Conservation (phyloP, 2,329 filamentous ascomycete genomes). For the Colletotrichum sp. region DNA sequence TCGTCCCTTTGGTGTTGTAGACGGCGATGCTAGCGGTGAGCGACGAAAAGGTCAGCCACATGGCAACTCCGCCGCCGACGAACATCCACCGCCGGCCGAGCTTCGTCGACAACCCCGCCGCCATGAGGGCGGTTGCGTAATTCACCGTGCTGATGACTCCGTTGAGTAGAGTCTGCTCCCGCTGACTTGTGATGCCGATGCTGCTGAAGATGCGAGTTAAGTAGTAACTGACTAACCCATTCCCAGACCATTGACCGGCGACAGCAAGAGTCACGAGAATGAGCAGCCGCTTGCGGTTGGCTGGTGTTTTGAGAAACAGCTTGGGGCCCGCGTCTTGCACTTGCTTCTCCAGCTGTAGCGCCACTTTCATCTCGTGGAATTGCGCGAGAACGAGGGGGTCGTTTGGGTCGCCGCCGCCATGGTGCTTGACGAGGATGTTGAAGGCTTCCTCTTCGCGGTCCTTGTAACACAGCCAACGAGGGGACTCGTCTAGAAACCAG, state of each 20-base stretch:
- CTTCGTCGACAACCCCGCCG: neutral
- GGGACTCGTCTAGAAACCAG: slow-evolving; percentile 30
- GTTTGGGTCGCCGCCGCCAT: slow-evolving; percentile 56
- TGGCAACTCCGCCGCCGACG: slow-evolving; percentile 23
- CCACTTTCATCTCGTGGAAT: slow-evolving; percentile 31
- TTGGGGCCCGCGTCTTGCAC: neutral
- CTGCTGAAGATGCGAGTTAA: slow-evolving; percentile 37
- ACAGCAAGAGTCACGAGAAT: slow-evolving; percentile 27
- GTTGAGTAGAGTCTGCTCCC: slow-evolving; percentile 44
- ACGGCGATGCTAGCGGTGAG: neutral
- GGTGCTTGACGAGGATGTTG: slow-evolving; percentile 40
- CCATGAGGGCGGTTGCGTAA: neutral
- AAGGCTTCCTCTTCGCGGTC: slow-evolving; percentile 35
- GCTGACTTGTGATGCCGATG: slow-evolving; percentile 31
- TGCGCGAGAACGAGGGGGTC: slow-evolving; percentile 54
- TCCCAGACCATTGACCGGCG: slow-evolving; percentile 31
- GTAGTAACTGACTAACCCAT: slow-evolving; percentile 41
- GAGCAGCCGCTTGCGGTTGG: slow-evolving; percentile 28
- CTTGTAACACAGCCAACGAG: slow-evolving; percentile 35
- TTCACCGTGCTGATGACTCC: slow-evolving; percentile 24
- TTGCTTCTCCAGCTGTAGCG: neutral
- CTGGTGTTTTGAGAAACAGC: slow-evolving; percentile 25
- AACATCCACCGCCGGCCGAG: slow-evolving; percentile 27
- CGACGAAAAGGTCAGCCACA: slow-evolving; percentile 1
- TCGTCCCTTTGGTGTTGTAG: neutral